Percentiles rank a stretch among this genome's conserved stretches.
These are phyloP conservation scores for Coniferiporia weirii DNA, from an alignment of 1,284 basidiomycete genomes.

Conservation along the genomic window DNA sequence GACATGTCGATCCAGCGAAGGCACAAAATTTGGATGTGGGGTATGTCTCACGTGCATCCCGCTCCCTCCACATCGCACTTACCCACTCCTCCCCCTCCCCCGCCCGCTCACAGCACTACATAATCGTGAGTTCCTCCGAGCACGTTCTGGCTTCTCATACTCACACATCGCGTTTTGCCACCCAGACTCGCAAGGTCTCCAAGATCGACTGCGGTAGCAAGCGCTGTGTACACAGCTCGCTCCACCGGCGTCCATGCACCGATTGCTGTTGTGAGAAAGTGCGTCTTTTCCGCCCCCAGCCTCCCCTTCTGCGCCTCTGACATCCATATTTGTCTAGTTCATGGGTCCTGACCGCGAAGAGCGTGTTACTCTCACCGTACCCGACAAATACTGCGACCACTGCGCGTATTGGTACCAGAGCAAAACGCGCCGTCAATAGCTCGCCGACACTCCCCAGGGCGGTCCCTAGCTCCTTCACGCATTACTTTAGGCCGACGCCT, in stretches of 20 bases:
- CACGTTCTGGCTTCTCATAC: conserved; percentile 13
- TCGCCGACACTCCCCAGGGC: neutral
- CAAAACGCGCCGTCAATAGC: conserved; percentile 26
- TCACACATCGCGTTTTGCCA: conserved; percentile 14
- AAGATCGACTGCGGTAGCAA: conserved; percentile 59
- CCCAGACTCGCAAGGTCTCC: conserved; percentile 50
- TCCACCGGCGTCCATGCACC: conserved; percentile 48
- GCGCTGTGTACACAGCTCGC: conserved; percentile 53
- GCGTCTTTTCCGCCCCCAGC: conserved; percentile 16
- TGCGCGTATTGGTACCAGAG: conserved; percentile 64
- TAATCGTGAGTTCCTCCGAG: conserved; percentile 36
- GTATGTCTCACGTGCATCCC: conserved; percentile 45
- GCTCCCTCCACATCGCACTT: conserved; percentile 9
- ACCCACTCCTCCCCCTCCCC: conserved; percentile 17
- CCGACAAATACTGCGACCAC: conserved; percentile 51
- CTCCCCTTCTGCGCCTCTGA: conserved; percentile 18
- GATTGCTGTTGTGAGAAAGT: conserved; percentile 53
- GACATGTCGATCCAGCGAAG: conserved; percentile 48
- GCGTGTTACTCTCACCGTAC: conserved; percentile 42
- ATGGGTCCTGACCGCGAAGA: conserved; percentile 64
- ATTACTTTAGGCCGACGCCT: neutral
- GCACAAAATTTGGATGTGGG: conserved; percentile 69
- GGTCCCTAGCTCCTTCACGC: neutral
- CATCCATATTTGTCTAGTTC: conserved; percentile 40
- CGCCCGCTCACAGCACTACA: conserved; percentile 42